A percentile compares a stretch with the other conserved stretches of the same genome.
These are phyloP conservation scores for Metarhizium sp. DNA, from an alignment of 2,329 filamentous ascomycete species.

Conservation along the genomic window DNA sequence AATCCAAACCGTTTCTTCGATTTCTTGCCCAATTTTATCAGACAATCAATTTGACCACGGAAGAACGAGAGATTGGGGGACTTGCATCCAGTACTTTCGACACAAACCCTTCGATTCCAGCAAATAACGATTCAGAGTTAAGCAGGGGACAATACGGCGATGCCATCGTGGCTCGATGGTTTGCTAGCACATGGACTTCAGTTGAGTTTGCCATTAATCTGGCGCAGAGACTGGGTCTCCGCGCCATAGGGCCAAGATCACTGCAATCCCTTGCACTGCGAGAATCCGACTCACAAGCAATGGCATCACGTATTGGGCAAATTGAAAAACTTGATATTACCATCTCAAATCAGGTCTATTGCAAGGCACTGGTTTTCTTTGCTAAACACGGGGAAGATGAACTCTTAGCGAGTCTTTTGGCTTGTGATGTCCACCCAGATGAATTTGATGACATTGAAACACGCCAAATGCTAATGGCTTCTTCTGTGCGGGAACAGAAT, in stretches of 20 bases:
- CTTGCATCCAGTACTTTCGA: neutral
- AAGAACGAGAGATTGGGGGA: constrained; percentile 23
- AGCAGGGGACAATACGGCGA: constrained; percentile 18
- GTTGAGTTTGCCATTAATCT: constrained; percentile 63
- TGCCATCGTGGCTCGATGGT: constrained; percentile 67
- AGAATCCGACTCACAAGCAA: constrained; percentile 42
- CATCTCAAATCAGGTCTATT: constrained; percentile 54
- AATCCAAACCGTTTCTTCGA: constrained; percentile 36
- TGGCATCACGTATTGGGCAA: constrained; percentile 50
- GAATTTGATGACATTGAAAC: constrained; percentile 39
- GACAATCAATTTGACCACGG: constrained; percentile 22
- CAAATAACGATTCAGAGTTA: neutral
- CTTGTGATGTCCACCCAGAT: constrained; percentile 44
- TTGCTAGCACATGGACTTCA: constrained; percentile 63
- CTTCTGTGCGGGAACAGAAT: constrained; percentile 22
- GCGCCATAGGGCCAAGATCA: constrained; percentile 64
- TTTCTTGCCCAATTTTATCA: constrained; percentile 39
- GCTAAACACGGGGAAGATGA: constrained; percentile 45
- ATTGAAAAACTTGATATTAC: constrained; percentile 54
- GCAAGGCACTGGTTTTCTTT: constrained; percentile 54
- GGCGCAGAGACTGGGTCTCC: constrained; percentile 60
- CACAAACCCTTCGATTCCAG: neutral
- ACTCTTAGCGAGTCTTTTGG: constrained; percentile 34
- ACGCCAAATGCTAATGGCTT: constrained; percentile 28
- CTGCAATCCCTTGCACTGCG: constrained; percentile 68